These are phyloP conservation scores for Alternaria gaisen DNA, from an alignment of 2,329 filamentous ascomycete genomes.

Conservation along the genomic window DNA sequence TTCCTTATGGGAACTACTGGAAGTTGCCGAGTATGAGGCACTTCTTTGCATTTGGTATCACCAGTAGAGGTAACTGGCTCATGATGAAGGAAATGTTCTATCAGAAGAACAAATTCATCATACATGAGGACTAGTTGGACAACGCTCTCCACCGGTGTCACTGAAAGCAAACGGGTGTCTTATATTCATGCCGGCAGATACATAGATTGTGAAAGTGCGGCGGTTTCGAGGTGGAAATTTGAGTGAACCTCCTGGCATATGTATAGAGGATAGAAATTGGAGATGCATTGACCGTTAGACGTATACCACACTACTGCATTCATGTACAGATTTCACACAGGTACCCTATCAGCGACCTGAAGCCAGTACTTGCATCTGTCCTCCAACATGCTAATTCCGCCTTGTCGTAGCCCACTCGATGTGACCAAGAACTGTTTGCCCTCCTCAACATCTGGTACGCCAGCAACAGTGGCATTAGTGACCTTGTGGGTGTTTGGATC, in stretches of 20 bases:
- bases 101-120: not conserved
- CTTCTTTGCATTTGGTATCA: not conserved
- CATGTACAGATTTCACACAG: conserved; percentile 45
- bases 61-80: not conserved
- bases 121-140: not conserved
- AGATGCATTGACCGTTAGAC: not conserved
- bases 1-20: not conserved
- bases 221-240: not conserved
- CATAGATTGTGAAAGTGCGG: not conserved
- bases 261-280: not conserved
- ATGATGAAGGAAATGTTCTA: not conserved
- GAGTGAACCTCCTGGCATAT: not conserved
- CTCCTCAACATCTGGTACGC: conserved; percentile 56
- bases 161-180: not conserved
- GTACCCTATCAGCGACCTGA: conserved; percentile 56
- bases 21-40: not conserved
- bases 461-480: conserved; percentile 55
- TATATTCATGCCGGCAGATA: not conserved
- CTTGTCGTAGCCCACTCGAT: conserved; percentile 56
- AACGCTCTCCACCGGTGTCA: not conserved
- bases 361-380: conserved; percentile 65
- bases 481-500: conserved; percentile 67
- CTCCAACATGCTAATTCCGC: conserved; percentile 52
- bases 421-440: conserved; percentile 63
- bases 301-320: not conserved